Evolutionary conservation across 2,329 filamentous ascomycete species (phyloP), one percentile per base, ranked within the genome.

Genomic region (Sordariomycetes sp.): DNA sequence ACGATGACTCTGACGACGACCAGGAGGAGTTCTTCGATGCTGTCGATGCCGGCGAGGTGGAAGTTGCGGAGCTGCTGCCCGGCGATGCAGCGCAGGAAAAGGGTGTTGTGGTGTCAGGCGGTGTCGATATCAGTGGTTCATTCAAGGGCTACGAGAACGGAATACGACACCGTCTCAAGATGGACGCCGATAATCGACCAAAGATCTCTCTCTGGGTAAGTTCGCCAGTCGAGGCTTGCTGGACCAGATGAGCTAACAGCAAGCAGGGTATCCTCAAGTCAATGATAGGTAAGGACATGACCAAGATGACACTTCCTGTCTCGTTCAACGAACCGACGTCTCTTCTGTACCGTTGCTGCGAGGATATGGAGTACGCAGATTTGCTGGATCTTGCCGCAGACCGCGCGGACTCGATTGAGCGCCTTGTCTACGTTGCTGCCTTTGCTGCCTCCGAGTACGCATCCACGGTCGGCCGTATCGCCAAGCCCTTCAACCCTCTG

Each of bases 241-340:
- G 17, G 30, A 28, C n/a, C 8, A 4, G 8, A n/a, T 16, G n/a
- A 8, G 26, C 31, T 38, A 34, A 38, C 31, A 32, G 29, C 8
- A 14, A 30, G 19, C 43, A 95, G 88, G 82, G 83, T 45, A 95
- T 98, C 46, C 66, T 98, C 42, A 98, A 96, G 64, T 96, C 90
- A 16, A 96, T 98, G 92, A 94, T 98, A 59, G 92, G 92, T 42
- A 96, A 98, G 57, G 92, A 98, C 53, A 96, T 98, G 92, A 96
- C 92, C 24, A 96, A 93, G 66, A 98, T 98, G 90, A 96, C 92
- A 1, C 66, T 98, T 15, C 92, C 92, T 0, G 92, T 98, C 3
- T 94, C 92, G 1, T 96, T 98, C 67, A 98, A 98, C 60, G 92
- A 98, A 58, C 92, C 92, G 1, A 98, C 92, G 0, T 96, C 92